Base-by-base conservation (phyloP, 106 monocot species). In the Platanthera zijinensis region DNA sequence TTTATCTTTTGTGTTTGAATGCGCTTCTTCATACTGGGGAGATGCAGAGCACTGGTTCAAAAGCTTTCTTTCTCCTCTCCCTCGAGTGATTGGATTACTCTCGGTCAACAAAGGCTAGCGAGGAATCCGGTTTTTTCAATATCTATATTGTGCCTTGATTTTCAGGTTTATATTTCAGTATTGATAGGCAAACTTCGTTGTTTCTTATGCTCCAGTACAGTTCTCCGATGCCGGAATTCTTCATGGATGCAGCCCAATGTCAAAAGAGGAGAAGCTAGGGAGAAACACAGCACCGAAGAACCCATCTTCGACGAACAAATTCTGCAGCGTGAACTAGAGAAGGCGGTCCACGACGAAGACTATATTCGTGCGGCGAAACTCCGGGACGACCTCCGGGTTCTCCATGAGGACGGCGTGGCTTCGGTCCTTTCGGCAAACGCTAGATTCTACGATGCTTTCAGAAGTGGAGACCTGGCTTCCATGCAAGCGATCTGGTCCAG, bases 401-500 rank as follows among this genome's bases (percentile, higher is more conserved):
- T 99, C 51, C 91, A 99, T 12, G 89, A 94, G 25, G 89, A 99
- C 80, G 88, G 81, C 82, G 88, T 88, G 73, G 80, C 94, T 52
- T 82, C 85, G 0, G 82, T 99, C 25, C 82, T 94, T 32, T 78
- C 92, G 3, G 94, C 94, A 18, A 99, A 99, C 52, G 32, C 80
- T 10, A 81, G 79, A 63, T 99, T 99, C 77, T 99, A 99, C 80
- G 68, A 89, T 72, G 94, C 94, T 71, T 99, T 99, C 82, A 82
- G 83, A 48, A 94, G 85, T 50, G 94, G 97, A 64, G 91, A 99
- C 78, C 78, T 99, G 32, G 88, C 82, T 0, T 90, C 84, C 15
- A 94, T 99, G 97, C 87, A 79, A 39, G 84, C 94, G 6, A 79
- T 99, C 48, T 99, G 97, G 97, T 80, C 86, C 19, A 85, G 88